phyloP scores from a whole-genome alignment of 106 monocot genomes.

The Dendrobium catenatum region DNA sequence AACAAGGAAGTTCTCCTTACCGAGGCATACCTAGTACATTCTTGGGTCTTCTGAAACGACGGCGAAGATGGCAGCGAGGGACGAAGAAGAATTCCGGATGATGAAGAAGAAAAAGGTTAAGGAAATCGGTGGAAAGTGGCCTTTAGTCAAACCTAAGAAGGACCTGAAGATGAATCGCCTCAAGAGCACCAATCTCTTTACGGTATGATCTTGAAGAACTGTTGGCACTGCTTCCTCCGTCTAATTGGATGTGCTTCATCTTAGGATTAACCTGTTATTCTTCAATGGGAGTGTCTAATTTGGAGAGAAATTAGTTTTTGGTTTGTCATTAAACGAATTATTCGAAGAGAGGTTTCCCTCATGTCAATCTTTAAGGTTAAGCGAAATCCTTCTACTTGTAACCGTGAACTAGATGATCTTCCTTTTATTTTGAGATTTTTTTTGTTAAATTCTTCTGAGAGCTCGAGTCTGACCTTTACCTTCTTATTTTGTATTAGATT shows the following conservation, averaged over 20 bases:
- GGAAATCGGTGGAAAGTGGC: slow-evolving; percentile 31
- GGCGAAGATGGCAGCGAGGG: slow-evolving; percentile 16
- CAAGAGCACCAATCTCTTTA: slow-evolving; percentile 45
- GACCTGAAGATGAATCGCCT: slow-evolving; percentile 50
- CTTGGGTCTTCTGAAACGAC: background rate
- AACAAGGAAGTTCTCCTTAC: background rate
- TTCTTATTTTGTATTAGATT: background rate
- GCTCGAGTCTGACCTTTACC: background rate
- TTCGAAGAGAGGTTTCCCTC: background rate
- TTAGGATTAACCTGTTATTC: background rate
- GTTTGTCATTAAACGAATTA: background rate
- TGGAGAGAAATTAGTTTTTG: background rate
- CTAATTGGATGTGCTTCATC: background rate
- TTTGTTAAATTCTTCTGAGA: too few relatives aligned
- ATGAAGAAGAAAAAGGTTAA: slow-evolving; percentile 25
- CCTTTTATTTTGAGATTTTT: background rate
- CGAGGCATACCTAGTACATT: too few relatives aligned
- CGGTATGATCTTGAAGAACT: slow-evolving; percentile 17
- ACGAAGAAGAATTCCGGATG: slow-evolving; percentile 18
- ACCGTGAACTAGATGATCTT: background rate
- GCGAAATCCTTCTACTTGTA: background rate
- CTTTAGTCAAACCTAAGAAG: slow-evolving; percentile 44
- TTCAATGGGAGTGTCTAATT: background rate
- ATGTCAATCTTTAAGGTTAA: background rate
- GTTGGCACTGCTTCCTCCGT: background rate